Percentiles rank a stretch among this genome's conserved stretches.
Conservation (phyloP, 352 stramenopile species). For the Elongisporangium anandrum region DNA sequence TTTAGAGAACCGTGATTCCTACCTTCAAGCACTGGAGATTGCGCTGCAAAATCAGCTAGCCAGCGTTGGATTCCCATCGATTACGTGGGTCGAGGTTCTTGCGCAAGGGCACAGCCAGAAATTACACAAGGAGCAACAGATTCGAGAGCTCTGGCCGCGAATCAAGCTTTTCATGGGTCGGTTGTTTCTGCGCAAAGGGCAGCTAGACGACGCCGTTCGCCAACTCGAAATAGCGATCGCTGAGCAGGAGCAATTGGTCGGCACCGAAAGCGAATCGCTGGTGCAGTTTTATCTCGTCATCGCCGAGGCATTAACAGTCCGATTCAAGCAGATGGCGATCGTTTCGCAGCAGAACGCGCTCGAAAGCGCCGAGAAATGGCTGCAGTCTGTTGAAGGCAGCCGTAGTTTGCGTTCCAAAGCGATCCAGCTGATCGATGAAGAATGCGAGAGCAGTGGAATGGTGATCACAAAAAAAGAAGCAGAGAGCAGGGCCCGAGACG, state of each 20-base stretch:
- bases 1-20: constrained; percentile 8
- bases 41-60: constrained; percentile 11
- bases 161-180: constrained; percentile 49
- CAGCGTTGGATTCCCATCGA: constrained; percentile 6
- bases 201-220: constrained; percentile 49
- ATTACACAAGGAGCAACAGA: constrained; percentile 7
- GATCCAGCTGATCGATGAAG: constrained; percentile 30
- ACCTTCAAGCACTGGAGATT: constrained; percentile 19
- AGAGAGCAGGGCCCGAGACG: constrained; percentile 27
- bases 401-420: constrained; percentile 34
- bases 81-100: constrained; percentile 33
- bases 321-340: constrained; percentile 43
- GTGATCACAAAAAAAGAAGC: constrained; percentile 51
- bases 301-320: constrained; percentile 44
- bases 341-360: constrained; percentile 42
- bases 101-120: constrained; percentile 8
- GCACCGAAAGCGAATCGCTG: constrained; percentile 18
- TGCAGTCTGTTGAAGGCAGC: constrained; percentile 43
- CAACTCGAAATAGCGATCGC: constrained; percentile 43
- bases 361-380: constrained; percentile 40
- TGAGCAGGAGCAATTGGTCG: constrained; percentile 31
- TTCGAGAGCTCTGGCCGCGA: constrained; percentile 24
- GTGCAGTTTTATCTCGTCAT: constrained; percentile 55
- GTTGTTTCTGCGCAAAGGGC: constrained; percentile 44
- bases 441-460: constrained; percentile 6